A percentile compares a stretch with the other conserved stretches of the same genome.
phyloP scores from a whole-genome alignment of 495 filamentous ascomycete genomes.

The Viridothelium virens region DNA sequence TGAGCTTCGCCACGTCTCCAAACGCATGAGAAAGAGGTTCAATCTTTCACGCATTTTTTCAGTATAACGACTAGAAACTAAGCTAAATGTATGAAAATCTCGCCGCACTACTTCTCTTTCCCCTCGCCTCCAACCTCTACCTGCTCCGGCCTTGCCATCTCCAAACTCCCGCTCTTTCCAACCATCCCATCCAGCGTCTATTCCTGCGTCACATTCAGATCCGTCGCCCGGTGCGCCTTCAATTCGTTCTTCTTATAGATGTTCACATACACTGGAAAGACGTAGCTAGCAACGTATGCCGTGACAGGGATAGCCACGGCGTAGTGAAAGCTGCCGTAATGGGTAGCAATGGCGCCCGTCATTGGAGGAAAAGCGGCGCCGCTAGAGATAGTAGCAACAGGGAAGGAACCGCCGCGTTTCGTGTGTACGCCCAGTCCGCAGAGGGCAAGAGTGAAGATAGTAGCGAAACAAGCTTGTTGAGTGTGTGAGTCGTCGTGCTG shows the following conservation, averaged over 20 bases:
- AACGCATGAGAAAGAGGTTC: no score
- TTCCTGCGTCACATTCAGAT: constrained; percentile 4
- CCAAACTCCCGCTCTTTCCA: constrained; percentile 4
- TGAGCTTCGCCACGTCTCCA: no score
- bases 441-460: constrained; percentile 12
- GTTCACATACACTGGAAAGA: constrained; percentile 12
- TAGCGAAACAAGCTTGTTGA: constrained; percentile 2
- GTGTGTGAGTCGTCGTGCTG: neutral
- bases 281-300: neutral
- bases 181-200: constrained; percentile 5
- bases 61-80: neutral
- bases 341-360: constrained; percentile 10
- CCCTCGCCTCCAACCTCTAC: neutral
- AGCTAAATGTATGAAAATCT: neutral
- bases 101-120: neutral
- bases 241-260: neutral
- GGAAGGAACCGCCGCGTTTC: constrained; percentile 12
- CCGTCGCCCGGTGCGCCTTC: constrained; percentile 3
- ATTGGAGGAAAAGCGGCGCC: constrained; percentile 15
- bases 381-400: constrained; percentile 14
- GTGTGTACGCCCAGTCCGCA: constrained; percentile 13
- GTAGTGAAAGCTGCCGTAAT: constrained; percentile 6
- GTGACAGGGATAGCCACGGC: constrained; percentile 12
- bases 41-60: no score
- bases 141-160: neutral